Conservation (phyloP, 768 basidiomycete genomes). For the Clitopilus passeckerianus region DNA sequence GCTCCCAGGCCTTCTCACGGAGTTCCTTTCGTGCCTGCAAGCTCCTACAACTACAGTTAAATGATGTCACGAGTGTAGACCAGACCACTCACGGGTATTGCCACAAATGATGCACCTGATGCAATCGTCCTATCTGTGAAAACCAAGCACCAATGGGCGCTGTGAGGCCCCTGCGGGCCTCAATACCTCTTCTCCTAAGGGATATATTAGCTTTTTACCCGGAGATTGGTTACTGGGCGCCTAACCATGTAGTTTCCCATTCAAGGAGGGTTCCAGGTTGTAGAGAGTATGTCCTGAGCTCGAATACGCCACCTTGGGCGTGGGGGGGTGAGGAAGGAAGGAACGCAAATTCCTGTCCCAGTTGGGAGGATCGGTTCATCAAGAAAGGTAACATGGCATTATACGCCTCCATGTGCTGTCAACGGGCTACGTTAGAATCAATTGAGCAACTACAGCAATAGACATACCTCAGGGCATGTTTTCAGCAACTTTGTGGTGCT, state of each 20-base stretch:
- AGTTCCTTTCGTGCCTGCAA: constrained; percentile 78
- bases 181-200: constrained; percentile 84
- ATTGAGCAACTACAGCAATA: neutral
- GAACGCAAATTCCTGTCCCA: constrained; percentile 94
- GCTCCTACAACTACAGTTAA: constrained; percentile 35
- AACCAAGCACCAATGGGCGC: constrained; percentile 91
- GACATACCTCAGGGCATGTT: constrained; percentile 54
- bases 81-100: constrained; percentile 75
- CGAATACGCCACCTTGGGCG: constrained; percentile 87
- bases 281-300: constrained; percentile 84
- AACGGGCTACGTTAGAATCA: neutral
- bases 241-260: constrained; percentile 92
- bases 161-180: constrained; percentile 85
- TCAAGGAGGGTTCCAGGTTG: constrained; percentile 88
- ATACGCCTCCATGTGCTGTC: constrained; percentile 63
- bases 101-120: constrained; percentile 96
- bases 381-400: constrained; percentile 75
- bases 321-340: constrained; percentile 88
- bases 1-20: constrained; percentile 88
- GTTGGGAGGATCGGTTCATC: constrained; percentile 65
- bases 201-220: neutral
- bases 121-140: constrained; percentile 78
- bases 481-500: constrained; percentile 60
- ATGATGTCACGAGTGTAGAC: constrained; percentile 6
- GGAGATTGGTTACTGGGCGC: neutral